Conservation (phyloP, 805 yeast genomes). For the Cyberlindnera suaveolens region DNA sequence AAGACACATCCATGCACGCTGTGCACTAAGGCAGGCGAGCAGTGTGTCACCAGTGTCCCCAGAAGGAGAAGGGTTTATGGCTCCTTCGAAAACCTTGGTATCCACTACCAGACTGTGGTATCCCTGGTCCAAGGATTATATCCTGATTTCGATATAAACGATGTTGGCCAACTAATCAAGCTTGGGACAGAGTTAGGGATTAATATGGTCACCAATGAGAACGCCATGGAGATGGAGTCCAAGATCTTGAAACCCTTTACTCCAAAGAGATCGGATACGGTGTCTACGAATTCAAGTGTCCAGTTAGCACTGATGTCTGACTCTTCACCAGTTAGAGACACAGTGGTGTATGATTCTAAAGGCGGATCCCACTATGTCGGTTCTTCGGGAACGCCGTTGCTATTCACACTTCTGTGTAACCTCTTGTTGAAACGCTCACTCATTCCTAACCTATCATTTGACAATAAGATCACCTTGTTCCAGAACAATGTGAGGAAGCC, state of each 20-base stretch:
- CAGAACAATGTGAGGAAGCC: slow-evolving; percentile 10
- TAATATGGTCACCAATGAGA: slow-evolving; percentile 8
- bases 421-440: slow-evolving; percentile 28
- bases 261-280: slow-evolving; percentile 7
- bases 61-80: slow-evolving; percentile 37
- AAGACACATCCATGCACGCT: slow-evolving; percentile 34
- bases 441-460: slow-evolving; percentile 33
- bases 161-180: slow-evolving; percentile 34
- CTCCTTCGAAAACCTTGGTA: slow-evolving; percentile 35
- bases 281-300: no score
- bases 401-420: slow-evolving; percentile 38
- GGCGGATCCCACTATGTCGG: slow-evolving; percentile 46
- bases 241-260: slow-evolving; percentile 18
- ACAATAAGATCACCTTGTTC: slow-evolving; percentile 22
- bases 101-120: slow-evolving; percentile 37
- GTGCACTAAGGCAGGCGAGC: slow-evolving; percentile 31
- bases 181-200: slow-evolving; percentile 19
- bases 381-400: slow-evolving; percentile 38
- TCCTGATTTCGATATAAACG: slow-evolving; percentile 39
- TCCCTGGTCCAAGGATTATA: slow-evolving; percentile 34
- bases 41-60: slow-evolving; percentile 36
- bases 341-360: slow-evolving; percentile 36
- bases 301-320: background rate
- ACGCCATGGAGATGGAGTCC: slow-evolving; percentile 12
- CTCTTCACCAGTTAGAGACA: slow-evolving; percentile 10